Evolutionary conservation across 768 basidiomycete genomes (phyloP), one percentile per base, ranked within the genome.

Genomic region (Cyclocybe cylindracea): DNA sequence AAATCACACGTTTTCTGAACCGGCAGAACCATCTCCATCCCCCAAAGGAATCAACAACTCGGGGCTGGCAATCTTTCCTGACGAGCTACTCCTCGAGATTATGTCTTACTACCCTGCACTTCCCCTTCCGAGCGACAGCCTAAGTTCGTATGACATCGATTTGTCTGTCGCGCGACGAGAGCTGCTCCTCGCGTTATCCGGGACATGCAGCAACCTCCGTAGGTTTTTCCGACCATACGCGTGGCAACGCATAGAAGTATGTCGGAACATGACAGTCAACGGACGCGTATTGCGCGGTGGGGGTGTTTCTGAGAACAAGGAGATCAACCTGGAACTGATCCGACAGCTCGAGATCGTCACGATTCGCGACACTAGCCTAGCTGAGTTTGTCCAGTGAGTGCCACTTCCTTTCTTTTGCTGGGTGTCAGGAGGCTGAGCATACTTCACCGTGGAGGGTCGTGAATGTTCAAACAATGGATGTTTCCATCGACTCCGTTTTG

Each of bases 301-400:
- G 16, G 7, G 31, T 3, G 31, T 13, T 8, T 13, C 24, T 16
- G 31, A 18, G 24, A 16, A 13, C 7, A 18, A 7, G 4, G 57
- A 66, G 32, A 37, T 51, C n/a, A 58, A 29, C 35, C 33, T 24
- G 10, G 46, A 60, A 33, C 46, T 57, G 6, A 24, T 60, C 14
- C 55, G 52, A n/a, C 58, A 66, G 39, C 50, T 62, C 0, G 64
- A 67, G 46, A 56, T 61, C 18, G 60, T 64, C 5, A 66, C 64
- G 1, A 46, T 63, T 10, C 58, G 59, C 6, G 58, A 59, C 31
- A 56, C 62, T 7, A 50, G 53, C 4, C 50, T 65, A 2, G 60
- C 62, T 1, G 19, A 48, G 13, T 51, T 59, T 39, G 63, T 66
- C 11, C 8, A 51, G 50, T 51, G 38, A n/a, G 43, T 46, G 6